Percentiles rank a stretch among this genome's conserved stretches.
These are phyloP conservation scores for Xylaria sp. DNA, from an alignment of 2,329 filamentous ascomycete species.

Conservation along the genomic window DNA sequence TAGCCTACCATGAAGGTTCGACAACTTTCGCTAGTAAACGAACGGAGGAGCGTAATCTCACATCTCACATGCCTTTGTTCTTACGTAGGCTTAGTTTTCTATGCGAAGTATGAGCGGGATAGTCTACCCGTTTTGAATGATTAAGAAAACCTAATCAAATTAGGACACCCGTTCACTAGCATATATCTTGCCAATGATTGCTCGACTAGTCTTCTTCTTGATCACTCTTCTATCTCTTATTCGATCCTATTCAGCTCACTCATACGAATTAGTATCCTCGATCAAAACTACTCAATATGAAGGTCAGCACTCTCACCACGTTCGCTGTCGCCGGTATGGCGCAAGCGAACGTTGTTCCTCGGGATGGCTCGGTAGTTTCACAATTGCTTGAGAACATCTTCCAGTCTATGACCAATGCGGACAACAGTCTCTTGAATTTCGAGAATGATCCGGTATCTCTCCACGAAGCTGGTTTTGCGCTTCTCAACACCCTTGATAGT, in stretches of 20 bases:
- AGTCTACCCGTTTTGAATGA: not conserved
- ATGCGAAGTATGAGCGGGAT: not conserved
- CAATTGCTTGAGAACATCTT: constrained; percentile 23
- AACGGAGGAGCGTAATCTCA: not conserved
- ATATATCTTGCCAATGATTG: not conserved
- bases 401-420: constrained; percentile 30
- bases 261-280: not conserved
- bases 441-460: constrained; percentile 20
- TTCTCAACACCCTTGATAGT: constrained; percentile 20
- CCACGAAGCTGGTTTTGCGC: constrained; percentile 20
- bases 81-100: not conserved
- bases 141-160: not conserved
- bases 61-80: not conserved
- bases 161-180: not conserved
- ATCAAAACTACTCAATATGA: constrained; percentile 35
- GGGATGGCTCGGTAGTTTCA: constrained; percentile 11
- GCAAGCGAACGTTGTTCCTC: not conserved
- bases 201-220: not conserved
- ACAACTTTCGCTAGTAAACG: not conserved
- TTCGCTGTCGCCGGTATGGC: constrained; percentile 11
- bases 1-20: not conserved
- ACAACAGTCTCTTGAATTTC: constrained; percentile 32
- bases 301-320: constrained; percentile 2
- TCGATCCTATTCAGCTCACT: not conserved
- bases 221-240: not conserved